phyloP scores from a whole-genome alignment of 768 basidiomycete genomes.

The Lactarius sp. region DNA sequence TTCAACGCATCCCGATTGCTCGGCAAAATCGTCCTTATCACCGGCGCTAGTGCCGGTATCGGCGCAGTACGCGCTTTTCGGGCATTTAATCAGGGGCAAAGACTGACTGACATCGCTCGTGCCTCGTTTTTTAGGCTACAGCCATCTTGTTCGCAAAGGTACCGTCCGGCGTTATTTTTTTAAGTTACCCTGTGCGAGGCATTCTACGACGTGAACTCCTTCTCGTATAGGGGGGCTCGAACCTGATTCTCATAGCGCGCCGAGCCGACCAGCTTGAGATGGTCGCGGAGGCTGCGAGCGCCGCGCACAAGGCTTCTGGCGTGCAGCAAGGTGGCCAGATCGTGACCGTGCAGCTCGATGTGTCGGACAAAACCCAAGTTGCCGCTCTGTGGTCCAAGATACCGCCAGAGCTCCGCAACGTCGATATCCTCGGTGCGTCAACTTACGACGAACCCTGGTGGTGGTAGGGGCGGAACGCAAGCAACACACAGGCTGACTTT shows the following conservation, averaged over 20 bases:
- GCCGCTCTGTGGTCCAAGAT: slow-evolving; percentile 66
- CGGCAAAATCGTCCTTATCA: slow-evolving; percentile 83
- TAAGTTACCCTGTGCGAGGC: not conserved
- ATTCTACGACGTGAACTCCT: not conserved
- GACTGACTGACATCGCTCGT: slow-evolving; percentile 8
- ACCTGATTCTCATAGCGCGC: slow-evolving; percentile 81
- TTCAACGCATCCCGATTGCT: slow-evolving; percentile 78
- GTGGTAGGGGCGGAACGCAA: not conserved
- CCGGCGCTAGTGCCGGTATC: slow-evolving; percentile 87
- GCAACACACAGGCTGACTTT: not conserved
- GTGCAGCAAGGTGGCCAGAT: slow-evolving; percentile 75
- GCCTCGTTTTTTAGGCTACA: slow-evolving; percentile 52
- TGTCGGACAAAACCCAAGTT: slow-evolving; percentile 71
- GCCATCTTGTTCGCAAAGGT: slow-evolving; percentile 89
- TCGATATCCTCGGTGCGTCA: slow-evolving; percentile 77
- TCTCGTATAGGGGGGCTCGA: slow-evolving; percentile 65
- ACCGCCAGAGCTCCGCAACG: slow-evolving; percentile 59
- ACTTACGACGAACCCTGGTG: not conserved
- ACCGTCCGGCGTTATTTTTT: slow-evolving; percentile 14
- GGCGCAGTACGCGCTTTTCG: slow-evolving; percentile 58
- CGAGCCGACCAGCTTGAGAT: slow-evolving; percentile 64
- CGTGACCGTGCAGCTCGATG: slow-evolving; percentile 66
- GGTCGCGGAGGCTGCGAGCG: slow-evolving; percentile 62
- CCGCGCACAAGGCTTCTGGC: slow-evolving; percentile 69
- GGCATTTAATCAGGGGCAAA: no score